phyloP scores from a whole-genome alignment of 2,329 filamentous ascomycete genomes.

The Gaeumannomyces sp. region DNA sequence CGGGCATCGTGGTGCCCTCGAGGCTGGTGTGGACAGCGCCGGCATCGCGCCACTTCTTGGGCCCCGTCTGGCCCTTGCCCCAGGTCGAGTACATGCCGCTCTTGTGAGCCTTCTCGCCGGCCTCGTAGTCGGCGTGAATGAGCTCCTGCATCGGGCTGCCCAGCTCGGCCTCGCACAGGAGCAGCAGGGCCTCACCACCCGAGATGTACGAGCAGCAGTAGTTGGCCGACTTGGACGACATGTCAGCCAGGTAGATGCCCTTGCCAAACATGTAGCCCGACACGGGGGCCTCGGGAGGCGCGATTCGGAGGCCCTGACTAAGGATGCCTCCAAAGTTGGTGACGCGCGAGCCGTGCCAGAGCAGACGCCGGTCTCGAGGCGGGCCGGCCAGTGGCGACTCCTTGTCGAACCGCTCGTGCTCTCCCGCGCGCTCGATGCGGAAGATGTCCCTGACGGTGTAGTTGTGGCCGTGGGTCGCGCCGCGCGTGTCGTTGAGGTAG shows the following conservation, averaged over 20 bases:
- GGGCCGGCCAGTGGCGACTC: conserved; percentile 40
- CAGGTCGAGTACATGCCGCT: conserved; percentile 61
- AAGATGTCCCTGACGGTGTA: conserved; percentile 71
- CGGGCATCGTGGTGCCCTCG: conserved; percentile 58
- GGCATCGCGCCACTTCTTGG: conserved; percentile 71
- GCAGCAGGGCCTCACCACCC: conserved; percentile 64
- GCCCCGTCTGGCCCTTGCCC: conserved; percentile 61
- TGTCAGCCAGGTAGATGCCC: conserved; percentile 82
- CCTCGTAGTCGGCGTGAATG: conserved; percentile 49
- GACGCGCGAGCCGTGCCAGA: conserved; percentile 81
- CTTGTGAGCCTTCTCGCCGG: conserved; percentile 55
- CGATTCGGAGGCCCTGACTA: conserved; percentile 82
- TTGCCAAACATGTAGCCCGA: conserved; percentile 86
- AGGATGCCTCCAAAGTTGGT: conserved; percentile 88
- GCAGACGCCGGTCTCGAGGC: conserved; percentile 59
- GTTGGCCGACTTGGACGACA: conserved; percentile 73
- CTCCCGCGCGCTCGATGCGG: conserved; percentile 70
- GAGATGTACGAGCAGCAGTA: conserved; percentile 63
- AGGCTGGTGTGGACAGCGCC: conserved; percentile 53
- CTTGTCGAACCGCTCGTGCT: conserved; percentile 60
- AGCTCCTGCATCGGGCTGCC: conserved; percentile 68
- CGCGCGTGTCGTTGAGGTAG: conserved; percentile 63
- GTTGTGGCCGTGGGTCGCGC: conserved; percentile 55
- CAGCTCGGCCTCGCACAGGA: conserved; percentile 80
- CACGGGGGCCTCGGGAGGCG: conserved; percentile 74